Base-by-base conservation (phyloP, 2,329 filamentous ascomycete genomes). In the Microcera coccophila region DNA sequence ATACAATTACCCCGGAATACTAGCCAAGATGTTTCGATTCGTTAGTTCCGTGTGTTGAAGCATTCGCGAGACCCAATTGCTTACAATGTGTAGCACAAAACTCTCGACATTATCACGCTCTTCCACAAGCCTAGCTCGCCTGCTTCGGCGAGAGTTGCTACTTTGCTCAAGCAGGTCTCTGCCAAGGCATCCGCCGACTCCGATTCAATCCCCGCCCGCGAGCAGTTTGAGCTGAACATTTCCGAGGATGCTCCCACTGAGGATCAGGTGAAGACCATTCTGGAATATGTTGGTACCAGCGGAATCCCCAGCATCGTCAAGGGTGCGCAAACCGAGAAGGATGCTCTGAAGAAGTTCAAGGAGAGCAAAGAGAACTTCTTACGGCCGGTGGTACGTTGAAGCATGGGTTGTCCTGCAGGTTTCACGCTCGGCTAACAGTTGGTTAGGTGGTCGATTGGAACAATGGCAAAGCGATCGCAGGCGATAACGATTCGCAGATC, bases 61-160 rank as follows among this genome's bases (percentile, higher is more conserved):
- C 15, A 20, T 5, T 3, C n/a, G n/a, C 4, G 16, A 16, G 4
- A 19, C 21, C 31, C 37, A 37, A 44, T 46, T 39, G 38, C 58
- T 60, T 39, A 60, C 41, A 5, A 31, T 32, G 32, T 39, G 20
- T 60, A 90, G 85, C 79, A 76, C 69, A 90, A 89, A 75, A 78
- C 85, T 54, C 78, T 87, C 67, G 90, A 97, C 73, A 87, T 95
- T 54, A 81, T 97, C 64, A 97, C 91, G 48, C 84, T 98, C 74
- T 98, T 97, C 76, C 90, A 96, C 78, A 87, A 87, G 67, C 80
- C 91, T 44, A 78, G 75, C 57, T 78, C 79, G 41, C 79, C 85
- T 17, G 76, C 84, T 51, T 96, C 90, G 3, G 73, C 80, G 38
- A 81, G 85, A 47, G 85, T 85, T 22, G 79, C 84, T 48, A 84